Base-by-base conservation (phyloP, 805 yeast genomes). In the Yarrowia osloensis region DNA sequence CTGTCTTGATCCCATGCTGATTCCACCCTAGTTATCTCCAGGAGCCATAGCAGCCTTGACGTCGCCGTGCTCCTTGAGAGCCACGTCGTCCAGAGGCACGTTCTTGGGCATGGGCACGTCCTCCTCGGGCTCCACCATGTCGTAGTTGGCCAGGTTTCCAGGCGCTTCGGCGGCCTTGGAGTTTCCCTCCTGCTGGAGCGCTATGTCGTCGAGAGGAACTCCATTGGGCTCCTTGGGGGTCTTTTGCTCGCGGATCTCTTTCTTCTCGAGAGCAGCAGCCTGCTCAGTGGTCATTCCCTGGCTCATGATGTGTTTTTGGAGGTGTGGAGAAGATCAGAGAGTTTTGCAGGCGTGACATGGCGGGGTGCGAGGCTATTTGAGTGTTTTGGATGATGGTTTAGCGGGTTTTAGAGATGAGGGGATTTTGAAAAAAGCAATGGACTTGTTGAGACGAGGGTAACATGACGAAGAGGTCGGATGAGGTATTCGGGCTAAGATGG, bases 1-100 rank as follows among this genome's bases (percentile, higher is more conserved):
- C 12, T 2, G n/a, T 22, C 28, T 4, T 6, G 29, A 22, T 7
- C 12, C 28, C 26, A 21, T 19, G 28, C 33, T 28, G 21, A 26
- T 28, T n/a, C 21, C 28, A 12, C 31, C 11, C 55, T 52, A 57
- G 28, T 57, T 19, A 26, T 57, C 63, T 28, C 63, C 63, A 19
- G 63, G 63, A 19, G 63, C 63, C 63, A 57, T 57, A 17, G 63
- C 63, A 15, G 63, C 63, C 49, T 57, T 40, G 21, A 57, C 28
- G 7, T 57, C 49, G 21, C 63, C 63, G 13, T 37, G 49, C 21
- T 57, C 49, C 37, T 57, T 57, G 24, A 57, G 37, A 6, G 63
- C 63, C 19, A 57, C 37, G 15, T 57, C 63, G 13, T 57, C 63
- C 2, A 39, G 19, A 26, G 63, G 63, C 17, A 57, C 63, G 15